Base-by-base conservation (phyloP, 2,329 filamentous ascomycete species). In the Penicillium griseofulvum region DNA sequence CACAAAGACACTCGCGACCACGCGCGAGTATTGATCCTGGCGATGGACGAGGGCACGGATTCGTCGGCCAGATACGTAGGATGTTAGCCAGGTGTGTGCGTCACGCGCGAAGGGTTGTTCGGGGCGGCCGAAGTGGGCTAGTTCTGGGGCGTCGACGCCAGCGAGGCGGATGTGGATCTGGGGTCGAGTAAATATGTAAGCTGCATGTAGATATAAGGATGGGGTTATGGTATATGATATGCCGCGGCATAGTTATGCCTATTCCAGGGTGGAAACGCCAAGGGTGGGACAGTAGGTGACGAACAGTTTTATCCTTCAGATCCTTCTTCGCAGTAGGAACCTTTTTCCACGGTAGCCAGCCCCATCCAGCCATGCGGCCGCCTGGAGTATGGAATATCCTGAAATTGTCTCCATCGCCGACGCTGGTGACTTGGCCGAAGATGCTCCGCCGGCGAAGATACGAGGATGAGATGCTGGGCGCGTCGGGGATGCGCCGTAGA, bases 361-460 rank as follows among this genome's bases (percentile, higher is more conserved):
- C 91, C 94, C 94, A 99, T 50, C 94, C 94, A 11, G 88, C 82
- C 49, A 92, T 74, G 62, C 86, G 82, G 11, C 94, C 94, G n/a
- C 93, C 93, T 0, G 94, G 94, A 0, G 91, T 97, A 73, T 99
- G 94, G 71, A 88, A 99, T 45, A 99, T 73, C 64, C 94, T 88
- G 72, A 99, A 97, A 70, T 93, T 93, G 74, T 99, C 94, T 4
- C 91, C 95, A 80, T 99, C 94, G 39, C 95, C 94, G 24, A 99
- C 94, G 64, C 89, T 91, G 12, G 93, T 97, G 39, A 97, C 94
- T 58, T 83, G 83, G 14, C 94, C 94, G 65, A 93, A 88, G 39
- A 99, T 70, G 63, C 85, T 92, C 64, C 89, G 83, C 57, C 80
- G 86, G 43, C 89, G 85, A 70, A 93, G 93, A 69, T 87, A 88